A percentile compares a stretch with the other conserved stretches of the same genome.
phyloP scores from a whole-genome alignment of 345 rosid species.

The Rubroshorea leprosula region DNA sequence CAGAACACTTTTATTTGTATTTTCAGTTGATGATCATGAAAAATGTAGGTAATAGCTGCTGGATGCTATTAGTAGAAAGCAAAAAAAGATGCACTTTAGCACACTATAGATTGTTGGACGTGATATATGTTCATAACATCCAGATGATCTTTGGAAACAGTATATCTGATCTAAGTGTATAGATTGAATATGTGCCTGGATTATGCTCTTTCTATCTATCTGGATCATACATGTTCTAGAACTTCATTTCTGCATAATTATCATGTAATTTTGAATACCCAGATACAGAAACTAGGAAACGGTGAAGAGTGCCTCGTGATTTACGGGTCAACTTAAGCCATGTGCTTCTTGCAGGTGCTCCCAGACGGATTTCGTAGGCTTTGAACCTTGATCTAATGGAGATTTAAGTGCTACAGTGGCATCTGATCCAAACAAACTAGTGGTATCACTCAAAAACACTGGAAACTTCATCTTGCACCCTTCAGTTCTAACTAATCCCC shows the following conservation, averaged over 20 bases:
- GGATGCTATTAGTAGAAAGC: no score
- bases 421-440: no score
- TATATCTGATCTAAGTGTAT: no score
- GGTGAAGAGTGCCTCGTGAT: neutral
- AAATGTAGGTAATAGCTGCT: neutral
- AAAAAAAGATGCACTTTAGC: no score
- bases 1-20: neutral
- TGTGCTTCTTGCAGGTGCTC: neutral
- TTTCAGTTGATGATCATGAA: neutral
- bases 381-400: no score
- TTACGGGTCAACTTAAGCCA: neutral
- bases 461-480: no score
- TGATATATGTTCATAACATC: no score
- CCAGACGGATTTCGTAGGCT: no score
- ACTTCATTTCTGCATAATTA: neutral
- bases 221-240: neutral
- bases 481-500: no score
- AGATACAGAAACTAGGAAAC: neutral
- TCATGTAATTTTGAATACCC: neutral
- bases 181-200: neutral
- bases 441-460: no score
- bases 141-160: no score
- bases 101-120: neutral
- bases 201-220: neutral
- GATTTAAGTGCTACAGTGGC: no score